A percentile compares a stretch with the other conserved stretches of the same genome.
Evolutionary conservation across 441 rosid species (phyloP).

Genomic region (Arabidopsis lyrata): DNA sequence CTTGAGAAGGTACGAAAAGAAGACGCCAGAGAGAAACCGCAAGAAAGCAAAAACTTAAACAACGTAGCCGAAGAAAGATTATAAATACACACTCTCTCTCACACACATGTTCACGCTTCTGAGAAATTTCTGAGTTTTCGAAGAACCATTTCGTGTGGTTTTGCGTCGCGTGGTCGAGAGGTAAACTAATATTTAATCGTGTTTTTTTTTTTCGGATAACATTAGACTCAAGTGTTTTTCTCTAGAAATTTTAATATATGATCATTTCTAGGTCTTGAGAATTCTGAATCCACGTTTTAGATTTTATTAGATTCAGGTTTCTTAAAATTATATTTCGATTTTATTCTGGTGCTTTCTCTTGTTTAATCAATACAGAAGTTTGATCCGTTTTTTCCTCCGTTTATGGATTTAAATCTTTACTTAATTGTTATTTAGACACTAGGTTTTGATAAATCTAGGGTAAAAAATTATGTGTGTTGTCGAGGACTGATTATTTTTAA

Average conservation of each 20-base stretch:
- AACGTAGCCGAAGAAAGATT: neutral
- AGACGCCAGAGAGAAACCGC: slow-evolving; percentile 17
- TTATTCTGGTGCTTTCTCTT: neutral
- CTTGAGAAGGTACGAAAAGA: slow-evolving; percentile 5
- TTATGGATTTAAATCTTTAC: neutral
- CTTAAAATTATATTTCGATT: neutral
- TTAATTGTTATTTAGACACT: neutral
- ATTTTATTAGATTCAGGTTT: neutral
- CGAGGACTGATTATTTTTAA: neutral
- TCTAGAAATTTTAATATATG: neutral
- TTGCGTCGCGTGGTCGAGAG: slow-evolving; percentile 22
- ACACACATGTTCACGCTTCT: neutral
- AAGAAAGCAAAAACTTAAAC: slow-evolving; percentile 13
- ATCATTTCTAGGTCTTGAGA: neutral
- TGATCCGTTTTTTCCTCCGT: slow-evolving; percentile 6
- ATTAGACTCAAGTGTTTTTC: neutral
- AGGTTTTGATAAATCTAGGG: slow-evolving; percentile 1
- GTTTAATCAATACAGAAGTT: neutral
- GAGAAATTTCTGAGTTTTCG: neutral
- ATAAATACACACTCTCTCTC: neutral
- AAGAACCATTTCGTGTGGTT: slow-evolving; percentile 15
- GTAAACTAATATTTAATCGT: neutral
- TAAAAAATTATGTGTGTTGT: slow-evolving; percentile 4
- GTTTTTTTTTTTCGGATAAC: neutral
- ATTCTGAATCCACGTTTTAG: neutral